Evolutionary conservation across 2,329 filamentous ascomycete genomes (phyloP).

Genomic region (Myriosclerotinia duriaeana): DNA sequence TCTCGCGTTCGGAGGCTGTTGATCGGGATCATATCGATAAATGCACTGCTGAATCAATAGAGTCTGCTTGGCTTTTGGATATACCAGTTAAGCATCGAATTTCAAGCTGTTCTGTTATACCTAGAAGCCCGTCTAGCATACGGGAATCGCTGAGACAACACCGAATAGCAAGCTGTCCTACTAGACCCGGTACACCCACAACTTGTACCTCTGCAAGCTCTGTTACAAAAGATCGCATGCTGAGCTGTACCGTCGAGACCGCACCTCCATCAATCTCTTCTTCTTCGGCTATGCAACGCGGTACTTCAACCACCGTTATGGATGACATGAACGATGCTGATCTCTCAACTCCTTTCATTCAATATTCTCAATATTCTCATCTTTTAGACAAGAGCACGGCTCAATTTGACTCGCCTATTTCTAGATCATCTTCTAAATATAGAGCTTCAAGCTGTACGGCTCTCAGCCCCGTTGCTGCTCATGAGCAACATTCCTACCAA

Average conservation of each 20-base stretch:
- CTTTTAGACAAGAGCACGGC: background rate
- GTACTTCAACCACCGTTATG: background rate
- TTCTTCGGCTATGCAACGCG: background rate
- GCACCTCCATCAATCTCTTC: background rate
- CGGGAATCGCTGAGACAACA: background rate
- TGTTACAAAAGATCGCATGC: background rate
- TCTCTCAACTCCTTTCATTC: constrained; percentile 7
- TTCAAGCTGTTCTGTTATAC: constrained; percentile 5
- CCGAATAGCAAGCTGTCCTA: constrained; percentile 13
- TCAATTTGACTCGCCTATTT: background rate
- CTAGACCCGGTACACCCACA: background rate
- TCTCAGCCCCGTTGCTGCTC: background rate
- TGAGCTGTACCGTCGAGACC: constrained; percentile 10
- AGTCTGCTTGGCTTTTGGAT: background rate
- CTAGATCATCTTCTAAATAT: background rate
- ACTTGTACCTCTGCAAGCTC: background rate
- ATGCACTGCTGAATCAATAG: constrained; percentile 2
- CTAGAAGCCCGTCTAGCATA: background rate
- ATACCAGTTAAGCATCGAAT: constrained; percentile 16
- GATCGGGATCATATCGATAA: background rate
- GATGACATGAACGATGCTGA: background rate
- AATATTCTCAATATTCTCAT: background rate
- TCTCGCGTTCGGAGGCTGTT: background rate
- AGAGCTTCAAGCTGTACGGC: constrained; percentile 10
- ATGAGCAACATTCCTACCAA: background rate